A percentile compares a stretch with the other conserved stretches of the same genome.
These are phyloP conservation scores for Astrothelium subdiscretum DNA, from an alignment of 495 filamentous ascomycete species.

Conservation along the genomic window DNA sequence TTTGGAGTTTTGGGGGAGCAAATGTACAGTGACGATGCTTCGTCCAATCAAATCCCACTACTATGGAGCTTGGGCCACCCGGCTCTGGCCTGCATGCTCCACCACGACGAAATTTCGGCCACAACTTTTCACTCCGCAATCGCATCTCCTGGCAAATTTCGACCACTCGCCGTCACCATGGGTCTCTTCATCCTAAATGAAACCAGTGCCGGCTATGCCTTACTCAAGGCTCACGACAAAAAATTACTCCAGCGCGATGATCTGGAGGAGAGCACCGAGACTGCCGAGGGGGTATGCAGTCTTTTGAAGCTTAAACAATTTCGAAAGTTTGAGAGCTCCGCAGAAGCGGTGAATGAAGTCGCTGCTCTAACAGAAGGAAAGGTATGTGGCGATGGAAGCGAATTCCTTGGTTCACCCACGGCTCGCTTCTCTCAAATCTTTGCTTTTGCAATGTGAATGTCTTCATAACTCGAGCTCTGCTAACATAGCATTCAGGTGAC, in stretches of 20 bases:
- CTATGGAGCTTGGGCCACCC: not conserved
- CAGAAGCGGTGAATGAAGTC: constrained; percentile 75
- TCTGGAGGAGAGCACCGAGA: constrained; percentile 57
- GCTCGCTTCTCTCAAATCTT: not conserved
- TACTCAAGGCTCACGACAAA: constrained; percentile 97
- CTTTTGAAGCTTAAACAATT: constrained; percentile 95
- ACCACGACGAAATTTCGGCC: not conserved
- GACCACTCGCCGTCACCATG: constrained; percentile 13
- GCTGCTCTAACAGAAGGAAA: constrained; percentile 82
- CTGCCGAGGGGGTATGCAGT: constrained; percentile 73
- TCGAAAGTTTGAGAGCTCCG: constrained; percentile 88
- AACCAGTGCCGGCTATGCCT: constrained; percentile 91
- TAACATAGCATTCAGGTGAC: constrained; percentile 45
- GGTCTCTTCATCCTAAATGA: constrained; percentile 52
- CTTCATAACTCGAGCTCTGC: too few relatives aligned
- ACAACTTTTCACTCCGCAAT: not conserved
- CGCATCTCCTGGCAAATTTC: not conserved
- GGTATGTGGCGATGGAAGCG: constrained; percentile 14
- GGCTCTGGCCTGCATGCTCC: not conserved
- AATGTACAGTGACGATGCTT: not conserved
- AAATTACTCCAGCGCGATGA: constrained; percentile 85
- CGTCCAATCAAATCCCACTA: not conserved
- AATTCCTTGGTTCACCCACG: not conserved
- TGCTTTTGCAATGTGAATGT: too few relatives aligned
- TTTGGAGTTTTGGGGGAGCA: not conserved